phyloP scores from a whole-genome alignment of 441 rosid genomes.

The Hypseocharis bilobata region DNA sequence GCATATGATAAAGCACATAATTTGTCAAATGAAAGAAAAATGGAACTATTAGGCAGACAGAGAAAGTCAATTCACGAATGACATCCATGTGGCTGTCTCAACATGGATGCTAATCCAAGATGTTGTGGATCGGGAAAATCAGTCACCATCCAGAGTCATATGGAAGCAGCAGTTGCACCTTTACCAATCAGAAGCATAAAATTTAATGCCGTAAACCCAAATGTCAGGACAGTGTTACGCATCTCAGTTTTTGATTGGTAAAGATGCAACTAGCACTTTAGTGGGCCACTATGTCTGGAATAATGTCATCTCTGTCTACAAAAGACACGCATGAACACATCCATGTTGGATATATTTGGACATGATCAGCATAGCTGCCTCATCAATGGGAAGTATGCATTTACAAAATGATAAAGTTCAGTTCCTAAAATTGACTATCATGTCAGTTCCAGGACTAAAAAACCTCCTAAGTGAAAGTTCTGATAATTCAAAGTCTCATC shows the following conservation, averaged over 20 bases:
- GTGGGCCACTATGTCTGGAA: too few relatives aligned
- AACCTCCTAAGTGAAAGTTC: background rate
- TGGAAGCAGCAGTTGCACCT: too few relatives aligned
- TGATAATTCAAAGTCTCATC: background rate
- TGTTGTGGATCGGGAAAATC: too few relatives aligned
- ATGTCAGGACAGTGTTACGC: too few relatives aligned
- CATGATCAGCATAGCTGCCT: background rate
- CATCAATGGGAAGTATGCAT: background rate
- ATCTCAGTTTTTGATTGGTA: too few relatives aligned
- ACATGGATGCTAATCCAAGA: background rate
- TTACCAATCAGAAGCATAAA: too few relatives aligned
- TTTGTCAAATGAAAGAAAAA: background rate
- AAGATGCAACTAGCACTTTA: too few relatives aligned
- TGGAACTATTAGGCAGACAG: background rate
- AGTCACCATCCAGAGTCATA: too few relatives aligned
- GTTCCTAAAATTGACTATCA: background rate
- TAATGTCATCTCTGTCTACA: too few relatives aligned
- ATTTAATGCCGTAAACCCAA: too few relatives aligned
- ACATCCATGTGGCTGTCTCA: background rate
- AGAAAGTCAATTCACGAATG: background rate
- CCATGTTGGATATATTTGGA: background rate
- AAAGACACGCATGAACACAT: background rate
- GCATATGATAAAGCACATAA: background rate
- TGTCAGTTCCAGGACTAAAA: background rate
- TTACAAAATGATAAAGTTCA: background rate